Percentiles rank a stretch among this genome's conserved stretches.
These are phyloP conservation scores for Ramaria sp. DNA, from an alignment of 768 basidiomycete genomes.

Conservation along the genomic window DNA sequence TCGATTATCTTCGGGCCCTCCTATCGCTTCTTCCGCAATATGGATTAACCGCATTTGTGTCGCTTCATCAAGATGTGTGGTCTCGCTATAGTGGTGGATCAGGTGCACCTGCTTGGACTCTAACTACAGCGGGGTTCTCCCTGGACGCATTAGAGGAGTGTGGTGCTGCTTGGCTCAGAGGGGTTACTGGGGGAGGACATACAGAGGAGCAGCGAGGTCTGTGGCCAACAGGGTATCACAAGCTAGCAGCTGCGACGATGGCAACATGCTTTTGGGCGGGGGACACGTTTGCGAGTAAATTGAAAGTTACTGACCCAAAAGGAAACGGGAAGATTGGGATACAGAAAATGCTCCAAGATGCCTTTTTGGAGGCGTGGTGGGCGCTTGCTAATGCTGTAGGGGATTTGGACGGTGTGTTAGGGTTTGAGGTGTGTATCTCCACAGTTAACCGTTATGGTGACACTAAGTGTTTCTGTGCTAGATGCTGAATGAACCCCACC, in stretches of 20 bases:
- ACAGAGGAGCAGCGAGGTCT: slow-evolving; percentile 69
- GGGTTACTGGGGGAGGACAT: slow-evolving; percentile 67
- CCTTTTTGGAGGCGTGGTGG: slow-evolving; percentile 72
- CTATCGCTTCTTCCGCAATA: slow-evolving; percentile 61
- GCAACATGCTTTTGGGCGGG: slow-evolving; percentile 93
- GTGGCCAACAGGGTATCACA: slow-evolving; percentile 93
- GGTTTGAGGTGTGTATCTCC: slow-evolving; percentile 64
- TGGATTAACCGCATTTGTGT: slow-evolving; percentile 63
- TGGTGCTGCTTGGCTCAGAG: slow-evolving; percentile 80
- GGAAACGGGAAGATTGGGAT: slow-evolving; percentile 43
- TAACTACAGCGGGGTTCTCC: slow-evolving; percentile 80
- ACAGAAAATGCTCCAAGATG: slow-evolving; percentile 73
- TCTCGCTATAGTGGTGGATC: slow-evolving; percentile 91
- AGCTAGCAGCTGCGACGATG: slow-evolving; percentile 89
- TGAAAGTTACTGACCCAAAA: slow-evolving; percentile 39
- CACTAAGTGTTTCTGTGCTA: slow-evolving; percentile 18
- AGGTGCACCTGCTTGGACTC: slow-evolving; percentile 94
- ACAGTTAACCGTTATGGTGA: neutral
- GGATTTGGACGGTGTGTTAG: slow-evolving; percentile 68
- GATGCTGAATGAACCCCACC: slow-evolving; percentile 94
- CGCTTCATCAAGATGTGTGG: slow-evolving; percentile 93
- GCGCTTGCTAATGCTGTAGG: slow-evolving; percentile 56
- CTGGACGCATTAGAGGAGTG: slow-evolving; percentile 67
- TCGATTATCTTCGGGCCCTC: slow-evolving; percentile 64
- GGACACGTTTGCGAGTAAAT: slow-evolving; percentile 71